These are phyloP conservation scores for Fusarium pseudoanthophilum DNA, from an alignment of 2,329 filamentous ascomycete genomes.

Conservation along the genomic window DNA sequence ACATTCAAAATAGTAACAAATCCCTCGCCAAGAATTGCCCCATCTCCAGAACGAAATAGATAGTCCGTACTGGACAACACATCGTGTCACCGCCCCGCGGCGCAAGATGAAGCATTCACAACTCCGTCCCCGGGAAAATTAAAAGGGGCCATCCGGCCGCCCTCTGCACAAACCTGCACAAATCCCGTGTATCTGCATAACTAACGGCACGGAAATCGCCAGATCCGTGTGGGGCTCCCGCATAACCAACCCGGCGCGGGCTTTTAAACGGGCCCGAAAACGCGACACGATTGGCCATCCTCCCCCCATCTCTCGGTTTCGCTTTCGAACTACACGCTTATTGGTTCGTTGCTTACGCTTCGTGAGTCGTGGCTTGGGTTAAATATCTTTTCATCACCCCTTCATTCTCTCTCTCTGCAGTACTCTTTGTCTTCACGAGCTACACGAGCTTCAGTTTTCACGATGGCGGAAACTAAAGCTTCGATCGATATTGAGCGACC, in stretches of 20 bases:
- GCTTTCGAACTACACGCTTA: neutral
- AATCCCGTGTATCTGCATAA: conserved; percentile 14
- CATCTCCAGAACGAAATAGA: neutral
- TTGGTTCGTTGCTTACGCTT: neutral
- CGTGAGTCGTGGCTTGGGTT: neutral
- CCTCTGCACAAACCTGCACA: conserved; percentile 11
- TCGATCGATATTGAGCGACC: conserved; percentile 14
- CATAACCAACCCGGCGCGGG: conserved; percentile 16
- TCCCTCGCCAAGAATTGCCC: fast-evolving
- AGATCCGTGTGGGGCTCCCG: conserved; percentile 18
- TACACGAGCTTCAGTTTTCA: neutral
- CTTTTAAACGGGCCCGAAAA: neutral
- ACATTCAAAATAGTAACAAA: fast-evolving
- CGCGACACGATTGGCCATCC: neutral
- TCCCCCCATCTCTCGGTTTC: neutral
- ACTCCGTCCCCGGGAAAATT: neutral
- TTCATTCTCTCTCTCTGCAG: neutral
- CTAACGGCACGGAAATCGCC: conserved; percentile 3
- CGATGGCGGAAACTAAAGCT: neutral
- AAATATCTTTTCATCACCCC: conserved; percentile 5
- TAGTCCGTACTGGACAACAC: fast-evolving
- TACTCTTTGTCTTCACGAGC: neutral
- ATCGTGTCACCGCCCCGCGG: fast-evolving
- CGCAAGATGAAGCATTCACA: neutral
- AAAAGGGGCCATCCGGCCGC: conserved; percentile 11